phyloP scores from a whole-genome alignment of 2,329 filamentous ascomycete genomes.

The Fusarium fracticaudum region DNA sequence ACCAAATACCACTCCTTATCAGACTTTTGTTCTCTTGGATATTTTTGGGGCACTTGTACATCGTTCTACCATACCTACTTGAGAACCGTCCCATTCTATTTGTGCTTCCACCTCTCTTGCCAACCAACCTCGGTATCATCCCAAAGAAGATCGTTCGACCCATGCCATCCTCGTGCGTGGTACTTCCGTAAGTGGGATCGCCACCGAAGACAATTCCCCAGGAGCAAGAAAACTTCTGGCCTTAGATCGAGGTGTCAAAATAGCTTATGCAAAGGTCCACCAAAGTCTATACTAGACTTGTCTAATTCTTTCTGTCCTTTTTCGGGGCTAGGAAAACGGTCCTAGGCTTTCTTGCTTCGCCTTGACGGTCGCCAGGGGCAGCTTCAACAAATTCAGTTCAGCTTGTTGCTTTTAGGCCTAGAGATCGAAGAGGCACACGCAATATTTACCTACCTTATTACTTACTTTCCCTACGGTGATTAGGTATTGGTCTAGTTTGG shows the following conservation, averaged over 20 bases:
- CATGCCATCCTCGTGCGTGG: conserved; percentile 28
- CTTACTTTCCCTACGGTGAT: neutral
- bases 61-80: conserved; percentile 3
- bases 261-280: neutral
- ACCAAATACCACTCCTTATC: conserved; percentile 7
- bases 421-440: conserved; percentile 1
- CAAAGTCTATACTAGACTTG: neutral
- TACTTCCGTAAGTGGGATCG: conserved; percentile 42
- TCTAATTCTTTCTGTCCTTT: neutral
- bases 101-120: neutral
- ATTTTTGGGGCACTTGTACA: conserved; percentile 10
- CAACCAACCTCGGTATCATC: conserved; percentile 15
- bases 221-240: neutral
- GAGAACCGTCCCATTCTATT: conserved; percentile 23
- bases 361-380: conserved; percentile 29
- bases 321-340: neutral
- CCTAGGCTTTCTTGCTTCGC: neutral
- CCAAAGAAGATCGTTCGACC: conserved; percentile 11
- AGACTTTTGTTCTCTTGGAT: conserved; percentile 8
- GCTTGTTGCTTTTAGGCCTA: conserved; percentile 19
- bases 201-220: conserved; percentile 35
- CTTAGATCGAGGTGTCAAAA: neutral
- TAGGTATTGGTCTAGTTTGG: conserved; percentile 2
- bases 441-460: conserved; percentile 6
- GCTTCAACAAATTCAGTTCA: conserved; percentile 22